phyloP scores from a whole-genome alignment of 805 yeast species.

The Tetrapisispora phaffii region DNA sequence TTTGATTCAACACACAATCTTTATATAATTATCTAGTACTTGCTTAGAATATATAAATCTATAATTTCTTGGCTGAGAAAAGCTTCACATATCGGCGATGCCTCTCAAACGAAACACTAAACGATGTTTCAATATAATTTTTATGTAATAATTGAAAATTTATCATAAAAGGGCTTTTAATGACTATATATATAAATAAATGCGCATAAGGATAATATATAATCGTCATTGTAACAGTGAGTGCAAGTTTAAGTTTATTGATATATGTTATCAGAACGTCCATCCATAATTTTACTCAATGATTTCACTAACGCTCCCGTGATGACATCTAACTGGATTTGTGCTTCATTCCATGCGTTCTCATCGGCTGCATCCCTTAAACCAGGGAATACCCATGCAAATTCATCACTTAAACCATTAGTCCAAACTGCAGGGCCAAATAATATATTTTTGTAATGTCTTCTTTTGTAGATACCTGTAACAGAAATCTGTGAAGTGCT shows the following conservation, averaged over 20 bases:
- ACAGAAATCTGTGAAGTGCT: slow-evolving; percentile 43
- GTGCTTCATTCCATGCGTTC: slow-evolving; percentile 45
- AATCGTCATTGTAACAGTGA: no score
- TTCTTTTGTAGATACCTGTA: slow-evolving; percentile 39
- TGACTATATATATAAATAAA: no score
- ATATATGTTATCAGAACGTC: slow-evolving; percentile 3
- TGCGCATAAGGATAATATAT: background rate
- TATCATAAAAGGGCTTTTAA: no score
- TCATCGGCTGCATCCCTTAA: slow-evolving; percentile 56
- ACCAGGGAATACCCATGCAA: slow-evolving; percentile 65
- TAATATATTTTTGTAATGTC: slow-evolving; percentile 57
- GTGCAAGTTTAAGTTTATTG: background rate
- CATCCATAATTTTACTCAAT: slow-evolving; percentile 26
- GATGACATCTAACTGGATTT: slow-evolving; percentile 39
- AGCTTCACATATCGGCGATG: background rate
- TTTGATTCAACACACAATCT: no score
- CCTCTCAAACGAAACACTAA: background rate
- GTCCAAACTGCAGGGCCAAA: slow-evolving; percentile 60
- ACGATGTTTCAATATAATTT: no score
- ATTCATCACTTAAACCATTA: slow-evolving; percentile 22
- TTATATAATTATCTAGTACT: no score
- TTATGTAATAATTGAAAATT: no score
- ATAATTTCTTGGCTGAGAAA: no score
- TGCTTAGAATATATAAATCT: no score
- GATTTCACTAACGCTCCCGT: slow-evolving; percentile 30